Evolutionary conservation across 1,284 basidiomycete species (phyloP).

Genomic region (Marasmius tenuissimus): DNA sequence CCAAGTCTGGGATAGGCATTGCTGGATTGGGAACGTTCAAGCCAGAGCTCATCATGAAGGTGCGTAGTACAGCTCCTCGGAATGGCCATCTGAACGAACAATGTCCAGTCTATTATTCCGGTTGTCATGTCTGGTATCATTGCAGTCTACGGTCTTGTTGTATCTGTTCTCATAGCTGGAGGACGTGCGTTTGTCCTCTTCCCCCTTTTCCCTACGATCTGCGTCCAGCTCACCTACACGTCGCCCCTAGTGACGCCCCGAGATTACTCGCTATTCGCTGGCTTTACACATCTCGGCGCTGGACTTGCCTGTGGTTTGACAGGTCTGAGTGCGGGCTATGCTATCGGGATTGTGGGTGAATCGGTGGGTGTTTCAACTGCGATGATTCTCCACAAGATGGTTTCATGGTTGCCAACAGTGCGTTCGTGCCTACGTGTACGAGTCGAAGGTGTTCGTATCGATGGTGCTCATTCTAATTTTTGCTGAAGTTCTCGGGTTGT

Average conservation of each 20-base stretch:
- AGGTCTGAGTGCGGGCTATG: conserved; percentile 94
- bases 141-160: conserved; percentile 78
- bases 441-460: conserved; percentile 85
- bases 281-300: conserved; percentile 94
- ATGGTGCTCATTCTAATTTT: conserved; percentile 77
- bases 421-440: conserved; percentile 76
- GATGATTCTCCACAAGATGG: conserved; percentile 5
- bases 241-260: conserved; percentile 57
- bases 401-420: conserved; percentile 39
- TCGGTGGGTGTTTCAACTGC: conserved; percentile 55
- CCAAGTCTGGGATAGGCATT: conserved; percentile 98
- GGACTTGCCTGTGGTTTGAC: conserved; percentile 92
- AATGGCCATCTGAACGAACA: not conserved
- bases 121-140: conserved; percentile 89
- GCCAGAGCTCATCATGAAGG: conserved; percentile 98
- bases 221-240: conserved; percentile 6
- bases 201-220: not conserved
- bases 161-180: conserved; percentile 73
- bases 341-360: conserved; percentile 96
- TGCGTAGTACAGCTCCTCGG: conserved; percentile 29
- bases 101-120: conserved; percentile 80
- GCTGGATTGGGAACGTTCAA: conserved; percentile 93
- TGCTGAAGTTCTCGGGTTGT: conserved; percentile 82
- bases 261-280: conserved; percentile 76
- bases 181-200: conserved; percentile 40